Base-by-base conservation (phyloP, 1,284 basidiomycete species). In the Garcileccinum viscosum region DNA sequence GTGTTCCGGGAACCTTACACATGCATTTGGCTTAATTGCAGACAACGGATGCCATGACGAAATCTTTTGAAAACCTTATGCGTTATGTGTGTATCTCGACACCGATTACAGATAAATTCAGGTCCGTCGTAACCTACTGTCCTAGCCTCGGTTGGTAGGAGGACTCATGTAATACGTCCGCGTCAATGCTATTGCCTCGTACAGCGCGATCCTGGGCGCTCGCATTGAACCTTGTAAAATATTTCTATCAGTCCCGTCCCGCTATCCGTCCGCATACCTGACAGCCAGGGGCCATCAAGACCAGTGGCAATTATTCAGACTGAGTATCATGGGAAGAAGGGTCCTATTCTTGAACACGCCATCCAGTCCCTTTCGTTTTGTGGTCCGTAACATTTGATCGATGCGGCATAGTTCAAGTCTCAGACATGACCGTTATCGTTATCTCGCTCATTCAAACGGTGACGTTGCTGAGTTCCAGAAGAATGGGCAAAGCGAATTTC, bases 21-120 rank as follows among this genome's bases (percentile, higher is more conserved):
- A 64, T 79, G 62, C 47, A 77, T 77, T 68, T 77, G 76, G 75
- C 22, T 79, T 78, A 69, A 78, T 79, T 76, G 73, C 38, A 59
- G 60, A 59, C 37, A 42, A 22, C 33, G 64, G 62, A 47, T 61
- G 44, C 35, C 47, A 63, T 78, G 69, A 69, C 69, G 72, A 71
- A 68, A 76, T 70, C 37, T 63, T n/a, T n/a, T n/a, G n/a, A 44
- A 69, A 67, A 70, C 63, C 61, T 70, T 70, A 50, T 66, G 62
- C 69, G 62, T 70, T 60, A 62, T 44, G 60, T 58, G 60, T 76
- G 66, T 74, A 77, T 70, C 63, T 70, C 67, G 67, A 68, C 12
- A 30, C 73, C 68, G 56, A 74, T 72, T 68, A 65, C 40, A 74
- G 78, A 42, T 70, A 80, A 68, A 78, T 80, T 78, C 70, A 78